Percentiles rank a stretch among this genome's conserved stretches.
Evolutionary conservation across 2,329 filamentous ascomycete genomes (phyloP).

Genomic region (Emergomyces orientalis): DNA sequence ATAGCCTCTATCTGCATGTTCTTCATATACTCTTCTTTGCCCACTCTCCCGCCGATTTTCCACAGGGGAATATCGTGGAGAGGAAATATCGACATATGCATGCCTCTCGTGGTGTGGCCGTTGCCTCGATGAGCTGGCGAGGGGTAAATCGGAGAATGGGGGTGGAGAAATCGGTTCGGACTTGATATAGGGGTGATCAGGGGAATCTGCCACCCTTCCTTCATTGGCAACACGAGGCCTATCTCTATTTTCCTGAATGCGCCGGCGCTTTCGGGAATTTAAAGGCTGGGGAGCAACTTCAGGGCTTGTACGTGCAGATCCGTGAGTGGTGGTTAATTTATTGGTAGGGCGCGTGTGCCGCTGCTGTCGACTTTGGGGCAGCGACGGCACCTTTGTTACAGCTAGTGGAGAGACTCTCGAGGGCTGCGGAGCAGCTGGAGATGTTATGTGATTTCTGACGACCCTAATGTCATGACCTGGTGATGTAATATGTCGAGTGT

Average conservation of each 20-base stretch:
- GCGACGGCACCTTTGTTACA: constrained; percentile 41
- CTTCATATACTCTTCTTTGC: constrained; percentile 28
- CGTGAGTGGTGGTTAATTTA: constrained; percentile 21
- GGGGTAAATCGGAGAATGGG: constrained; percentile 40
- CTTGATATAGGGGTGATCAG: constrained; percentile 48
- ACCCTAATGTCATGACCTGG: constrained; percentile 48
- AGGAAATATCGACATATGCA: constrained; percentile 41
- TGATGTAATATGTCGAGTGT: constrained; percentile 32
- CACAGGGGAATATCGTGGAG: constrained; percentile 31
- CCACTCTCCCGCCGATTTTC: constrained; percentile 27
- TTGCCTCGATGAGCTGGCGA: constrained; percentile 28
- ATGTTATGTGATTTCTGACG: constrained; percentile 63
- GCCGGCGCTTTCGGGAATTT: constrained; percentile 44
- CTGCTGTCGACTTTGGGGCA: constrained; percentile 47
- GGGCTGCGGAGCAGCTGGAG: constrained; percentile 65
- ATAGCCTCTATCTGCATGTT: constrained; percentile 22
- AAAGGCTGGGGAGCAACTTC: constrained; percentile 33
- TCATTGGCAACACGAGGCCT: constrained; percentile 26
- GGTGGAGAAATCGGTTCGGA: constrained; percentile 55
- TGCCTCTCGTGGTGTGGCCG: constrained; percentile 34
- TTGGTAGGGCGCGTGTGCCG: constrained; percentile 30
- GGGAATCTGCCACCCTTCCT: constrained; percentile 27
- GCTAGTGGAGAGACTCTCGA: constrained; percentile 56
- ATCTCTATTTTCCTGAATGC: constrained; percentile 34
- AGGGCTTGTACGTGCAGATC: constrained; percentile 38